phyloP scores from a whole-genome alignment of 768 basidiomycete genomes.

The Pleurotus tuber-regium region DNA sequence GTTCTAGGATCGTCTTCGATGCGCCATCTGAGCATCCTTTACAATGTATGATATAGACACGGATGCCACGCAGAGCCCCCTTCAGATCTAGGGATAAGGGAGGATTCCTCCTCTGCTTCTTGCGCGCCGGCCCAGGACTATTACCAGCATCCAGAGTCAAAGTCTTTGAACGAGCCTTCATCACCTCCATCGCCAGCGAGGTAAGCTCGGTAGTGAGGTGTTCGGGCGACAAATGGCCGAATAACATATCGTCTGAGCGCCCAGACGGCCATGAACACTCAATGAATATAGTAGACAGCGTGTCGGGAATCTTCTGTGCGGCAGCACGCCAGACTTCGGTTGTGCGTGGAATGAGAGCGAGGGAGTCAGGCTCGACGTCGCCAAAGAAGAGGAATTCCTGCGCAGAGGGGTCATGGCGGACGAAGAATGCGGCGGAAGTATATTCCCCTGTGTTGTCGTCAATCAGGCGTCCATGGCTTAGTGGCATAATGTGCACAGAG shows the following conservation, averaged over 20 bases:
- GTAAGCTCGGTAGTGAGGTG: conserved; percentile 76
- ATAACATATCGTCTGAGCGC: conserved; percentile 64
- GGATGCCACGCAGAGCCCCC: conserved; percentile 55
- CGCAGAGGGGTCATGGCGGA: conserved; percentile 59
- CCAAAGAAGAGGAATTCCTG: conserved; percentile 92
- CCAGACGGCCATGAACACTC: conserved; percentile 90
- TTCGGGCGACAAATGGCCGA: conserved; percentile 84
- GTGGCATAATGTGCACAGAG: conserved; percentile 62
- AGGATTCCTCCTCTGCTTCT: conserved; percentile 24
- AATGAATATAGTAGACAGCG: conserved; percentile 81
- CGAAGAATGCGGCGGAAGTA: conserved; percentile 82
- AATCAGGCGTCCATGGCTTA: conserved; percentile 62
- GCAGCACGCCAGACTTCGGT: conserved; percentile 78
- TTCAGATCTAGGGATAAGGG: conserved; percentile 41
- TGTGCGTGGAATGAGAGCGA: conserved; percentile 60
- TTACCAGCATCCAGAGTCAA: neutral
- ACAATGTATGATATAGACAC: conserved; percentile 84
- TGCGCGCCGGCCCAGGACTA: conserved; percentile 18
- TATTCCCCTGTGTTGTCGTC: conserved; percentile 53
- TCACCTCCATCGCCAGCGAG: conserved; percentile 66
- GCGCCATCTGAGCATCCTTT: conserved; percentile 63
- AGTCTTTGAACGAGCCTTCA: conserved; percentile 31
- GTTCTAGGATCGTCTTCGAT: conserved; percentile 68
- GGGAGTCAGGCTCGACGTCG: conserved; percentile 84
- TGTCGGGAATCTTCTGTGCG: conserved; percentile 69